Conservation (phyloP, 106 monocot genomes). For the Triglochin maritima region DNA sequence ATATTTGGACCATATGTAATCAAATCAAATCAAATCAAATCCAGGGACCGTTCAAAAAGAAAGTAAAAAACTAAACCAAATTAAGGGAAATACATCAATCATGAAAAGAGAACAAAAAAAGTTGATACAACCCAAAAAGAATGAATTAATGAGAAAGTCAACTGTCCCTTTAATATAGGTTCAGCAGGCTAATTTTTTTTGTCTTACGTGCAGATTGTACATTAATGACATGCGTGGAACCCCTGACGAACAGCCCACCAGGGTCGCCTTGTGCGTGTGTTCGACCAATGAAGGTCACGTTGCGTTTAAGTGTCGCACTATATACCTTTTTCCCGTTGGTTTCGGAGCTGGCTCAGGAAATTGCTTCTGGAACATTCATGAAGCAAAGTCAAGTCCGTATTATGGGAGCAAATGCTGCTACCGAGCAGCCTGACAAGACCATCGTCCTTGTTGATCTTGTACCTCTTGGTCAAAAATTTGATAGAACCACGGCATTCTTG, state of each 20-base stretch:
- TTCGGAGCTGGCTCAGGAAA: constrained; percentile 74
- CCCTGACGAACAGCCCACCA: constrained; percentile 47
- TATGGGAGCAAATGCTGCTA: constrained; percentile 89
- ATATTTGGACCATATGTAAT: too few relatives aligned
- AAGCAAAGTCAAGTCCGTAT: constrained; percentile 77
- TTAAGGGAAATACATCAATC: too few relatives aligned
- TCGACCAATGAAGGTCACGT: constrained; percentile 67
- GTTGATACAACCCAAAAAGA: too few relatives aligned
- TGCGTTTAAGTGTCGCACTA: constrained; percentile 45
- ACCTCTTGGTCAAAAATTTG: constrained; percentile 55
- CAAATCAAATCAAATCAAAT: too few relatives aligned
- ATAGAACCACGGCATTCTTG: constrained; percentile 36
- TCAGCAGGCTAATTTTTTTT: background rate
- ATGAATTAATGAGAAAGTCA: too few relatives aligned
- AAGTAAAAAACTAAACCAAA: too few relatives aligned
- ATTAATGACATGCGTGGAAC: constrained; percentile 41
- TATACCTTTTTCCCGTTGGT: constrained; percentile 86
- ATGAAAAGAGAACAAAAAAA: too few relatives aligned
- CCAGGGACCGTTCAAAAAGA: too few relatives aligned
- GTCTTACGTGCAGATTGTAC: constrained; percentile 58
- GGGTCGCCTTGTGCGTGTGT: constrained; percentile 76
- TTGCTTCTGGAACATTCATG: constrained; percentile 59
- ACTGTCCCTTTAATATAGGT: too few relatives aligned
- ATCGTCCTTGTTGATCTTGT: constrained; percentile 68
- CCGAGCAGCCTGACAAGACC: constrained; percentile 65